Evolutionary conservation across 1,139 yeast genomes (phyloP).

Genomic region (Geotrichum candidum): DNA sequence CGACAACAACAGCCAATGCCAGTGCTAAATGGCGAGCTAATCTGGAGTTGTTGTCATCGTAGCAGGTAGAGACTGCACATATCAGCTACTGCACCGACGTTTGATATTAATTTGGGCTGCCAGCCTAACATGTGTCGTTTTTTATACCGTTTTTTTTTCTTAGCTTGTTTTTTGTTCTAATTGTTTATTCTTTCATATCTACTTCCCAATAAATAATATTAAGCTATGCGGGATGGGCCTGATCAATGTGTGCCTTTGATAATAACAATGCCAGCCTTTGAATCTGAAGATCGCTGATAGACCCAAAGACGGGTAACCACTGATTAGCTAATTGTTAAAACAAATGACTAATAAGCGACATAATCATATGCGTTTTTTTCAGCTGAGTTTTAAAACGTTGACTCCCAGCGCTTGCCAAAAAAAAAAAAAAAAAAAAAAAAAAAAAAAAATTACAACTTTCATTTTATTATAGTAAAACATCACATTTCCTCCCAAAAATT

Average conservation of each 20-base stretch:
- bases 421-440: neutral
- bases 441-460: neutral
- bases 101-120: neutral
- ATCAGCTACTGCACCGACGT: neutral
- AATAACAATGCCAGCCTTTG: no score
- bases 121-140: neutral
- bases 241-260: no score
- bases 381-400: no score
- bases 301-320: no score
- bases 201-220: neutral
- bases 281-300: no score
- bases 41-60: neutral
- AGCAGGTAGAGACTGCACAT: neutral
- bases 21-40: constrained; percentile 1
- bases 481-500: neutral
- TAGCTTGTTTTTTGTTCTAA: neutral
- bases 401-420: no score
- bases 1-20: constrained; percentile 5
- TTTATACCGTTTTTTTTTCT: neutral
- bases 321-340: no score
- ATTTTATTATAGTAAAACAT: neutral
- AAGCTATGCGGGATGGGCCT: no score
- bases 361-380: no score
- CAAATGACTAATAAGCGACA: no score
- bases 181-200: neutral